These are phyloP conservation scores for Stevia rebaudiana DNA, from an alignment of 140 eudicot species.

Conservation along the genomic window DNA sequence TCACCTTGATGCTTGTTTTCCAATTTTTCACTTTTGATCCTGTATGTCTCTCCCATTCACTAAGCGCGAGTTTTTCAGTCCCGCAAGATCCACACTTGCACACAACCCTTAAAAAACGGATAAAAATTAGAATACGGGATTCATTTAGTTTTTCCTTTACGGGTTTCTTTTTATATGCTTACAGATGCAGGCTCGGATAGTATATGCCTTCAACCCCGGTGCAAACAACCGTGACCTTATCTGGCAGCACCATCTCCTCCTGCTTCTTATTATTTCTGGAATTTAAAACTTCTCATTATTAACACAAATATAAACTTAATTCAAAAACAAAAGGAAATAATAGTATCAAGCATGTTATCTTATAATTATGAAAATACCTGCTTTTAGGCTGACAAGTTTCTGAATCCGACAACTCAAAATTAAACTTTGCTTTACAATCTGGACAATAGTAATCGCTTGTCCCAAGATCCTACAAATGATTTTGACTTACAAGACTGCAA, in stretches of 20 bases:
- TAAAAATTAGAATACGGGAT: neutral
- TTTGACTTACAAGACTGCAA: neutral
- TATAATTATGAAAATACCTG: slow-evolving; percentile 30
- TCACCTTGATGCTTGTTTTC: slow-evolving; percentile 83
- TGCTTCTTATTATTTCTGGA: slow-evolving; percentile 51
- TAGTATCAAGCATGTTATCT: too few relatives aligned
- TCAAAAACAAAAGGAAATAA: neutral
- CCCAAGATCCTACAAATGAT: slow-evolving; percentile 52
- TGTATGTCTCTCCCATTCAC: slow-evolving; percentile 96
- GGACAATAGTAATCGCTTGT: slow-evolving; percentile 74
- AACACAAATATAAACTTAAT: neutral
- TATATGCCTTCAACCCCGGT: slow-evolving; percentile 82
- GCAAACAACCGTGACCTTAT: slow-evolving; percentile 80
- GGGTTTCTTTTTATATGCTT: slow-evolving; percentile 35
- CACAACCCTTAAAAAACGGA: slow-evolving; percentile 50
- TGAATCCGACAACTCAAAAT: slow-evolving; percentile 86
- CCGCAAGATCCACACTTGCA: slow-evolving; percentile 97
- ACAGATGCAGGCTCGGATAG: slow-evolving; percentile 91
- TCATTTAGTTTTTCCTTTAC: neutral
- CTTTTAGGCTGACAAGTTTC: slow-evolving; percentile 50
- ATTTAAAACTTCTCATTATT: slow-evolving; percentile 2
- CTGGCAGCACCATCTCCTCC: slow-evolving; percentile 45
- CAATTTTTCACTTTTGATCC: slow-evolving; percentile 85
- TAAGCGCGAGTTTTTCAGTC: slow-evolving; percentile 65
- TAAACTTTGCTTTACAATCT: slow-evolving; percentile 75